Percentiles rank a stretch among this genome's conserved stretches.
These are phyloP conservation scores for Talaromyces stipitatus DNA, from an alignment of 495 filamentous ascomycete species.

Conservation along the genomic window DNA sequence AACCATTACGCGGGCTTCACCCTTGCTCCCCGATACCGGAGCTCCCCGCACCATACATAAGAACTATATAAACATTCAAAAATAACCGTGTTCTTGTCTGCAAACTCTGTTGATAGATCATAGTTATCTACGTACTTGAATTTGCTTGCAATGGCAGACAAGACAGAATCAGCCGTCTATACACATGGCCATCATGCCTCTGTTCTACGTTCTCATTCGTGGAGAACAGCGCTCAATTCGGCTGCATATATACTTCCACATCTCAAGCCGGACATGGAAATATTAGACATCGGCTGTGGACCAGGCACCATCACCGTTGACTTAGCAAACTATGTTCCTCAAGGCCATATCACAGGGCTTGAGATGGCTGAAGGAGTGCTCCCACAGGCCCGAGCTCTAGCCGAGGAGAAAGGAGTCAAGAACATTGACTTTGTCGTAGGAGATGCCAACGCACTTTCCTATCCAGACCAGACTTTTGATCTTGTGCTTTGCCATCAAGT, in stretches of 20 bases:
- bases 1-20: neutral
- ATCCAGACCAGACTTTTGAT: slow-evolving; percentile 45
- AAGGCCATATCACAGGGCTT: slow-evolving; percentile 38
- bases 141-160: slow-evolving; percentile 6
- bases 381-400: slow-evolving; percentile 26
- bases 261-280: slow-evolving; percentile 36
- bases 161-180: slow-evolving; percentile 33
- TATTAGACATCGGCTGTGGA: slow-evolving; percentile 54
- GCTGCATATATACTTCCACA: slow-evolving; percentile 41
- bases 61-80: neutral
- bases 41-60: neutral
- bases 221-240: slow-evolving; percentile 42
- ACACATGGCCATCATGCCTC: slow-evolving; percentile 43
- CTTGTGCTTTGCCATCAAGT: slow-evolving; percentile 48
- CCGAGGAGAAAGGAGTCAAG: slow-evolving; percentile 24
- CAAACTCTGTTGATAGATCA: too few relatives aligned
- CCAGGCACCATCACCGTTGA: slow-evolving; percentile 50
- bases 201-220: slow-evolving; percentile 37
- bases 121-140: too few relatives aligned
- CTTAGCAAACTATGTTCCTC: slow-evolving; percentile 36
- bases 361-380: slow-evolving; percentile 27
- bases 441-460: slow-evolving; percentile 36
- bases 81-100: too few relatives aligned
- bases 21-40: neutral
- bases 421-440: slow-evolving; percentile 40